Conservation (phyloP, 352 stramenopile species). For the Phytophthora crassamura region DNA sequence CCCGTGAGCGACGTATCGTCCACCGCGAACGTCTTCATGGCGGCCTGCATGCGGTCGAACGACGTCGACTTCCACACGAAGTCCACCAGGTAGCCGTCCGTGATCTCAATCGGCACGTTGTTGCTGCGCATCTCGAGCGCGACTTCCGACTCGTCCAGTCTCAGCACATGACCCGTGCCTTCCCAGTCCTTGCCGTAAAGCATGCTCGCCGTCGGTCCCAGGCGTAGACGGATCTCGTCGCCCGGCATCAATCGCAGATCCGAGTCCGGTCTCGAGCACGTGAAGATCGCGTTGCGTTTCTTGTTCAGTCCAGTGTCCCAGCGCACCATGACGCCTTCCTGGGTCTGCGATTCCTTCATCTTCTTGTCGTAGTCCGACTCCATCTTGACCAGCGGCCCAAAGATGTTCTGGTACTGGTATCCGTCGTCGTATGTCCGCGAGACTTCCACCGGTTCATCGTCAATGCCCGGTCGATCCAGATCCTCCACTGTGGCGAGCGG, state of each 20-base stretch:
- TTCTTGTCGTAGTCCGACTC: constrained; percentile 99
- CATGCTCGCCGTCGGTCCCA: constrained; percentile 85
- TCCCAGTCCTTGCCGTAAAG: constrained; percentile 93
- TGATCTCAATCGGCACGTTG: constrained; percentile 92
- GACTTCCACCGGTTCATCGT: constrained; percentile 89
- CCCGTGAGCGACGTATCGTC: constrained; percentile 98
- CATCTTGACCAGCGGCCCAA: constrained; percentile 99
- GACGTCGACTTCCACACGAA: constrained; percentile 99
- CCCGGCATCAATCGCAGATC: constrained; percentile 94
- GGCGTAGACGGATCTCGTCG: constrained; percentile 96
- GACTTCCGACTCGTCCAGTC: constrained; percentile 86
- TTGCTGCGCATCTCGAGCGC: constrained; percentile 87
- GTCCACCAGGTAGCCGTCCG: constrained; percentile 96
- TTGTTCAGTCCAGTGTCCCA: constrained; percentile 98
- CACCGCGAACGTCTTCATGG: constrained; percentile 98
- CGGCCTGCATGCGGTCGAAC: constrained; percentile 99
- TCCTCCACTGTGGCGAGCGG: constrained; percentile 96
- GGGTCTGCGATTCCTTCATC: constrained; percentile 97
- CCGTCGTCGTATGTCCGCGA: constrained; percentile 97
- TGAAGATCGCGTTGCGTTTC: constrained; percentile 97
- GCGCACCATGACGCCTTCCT: constrained; percentile 92
- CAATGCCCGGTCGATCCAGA: constrained; percentile 93
- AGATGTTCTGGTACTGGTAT: constrained; percentile 99
- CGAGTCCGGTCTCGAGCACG: constrained; percentile 88
- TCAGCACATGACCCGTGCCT: constrained; percentile 94